Percentiles rank a stretch among this genome's conserved stretches.
Evolutionary conservation across 305 asterid species (phyloP).

Genomic region (Plantago rigida): DNA sequence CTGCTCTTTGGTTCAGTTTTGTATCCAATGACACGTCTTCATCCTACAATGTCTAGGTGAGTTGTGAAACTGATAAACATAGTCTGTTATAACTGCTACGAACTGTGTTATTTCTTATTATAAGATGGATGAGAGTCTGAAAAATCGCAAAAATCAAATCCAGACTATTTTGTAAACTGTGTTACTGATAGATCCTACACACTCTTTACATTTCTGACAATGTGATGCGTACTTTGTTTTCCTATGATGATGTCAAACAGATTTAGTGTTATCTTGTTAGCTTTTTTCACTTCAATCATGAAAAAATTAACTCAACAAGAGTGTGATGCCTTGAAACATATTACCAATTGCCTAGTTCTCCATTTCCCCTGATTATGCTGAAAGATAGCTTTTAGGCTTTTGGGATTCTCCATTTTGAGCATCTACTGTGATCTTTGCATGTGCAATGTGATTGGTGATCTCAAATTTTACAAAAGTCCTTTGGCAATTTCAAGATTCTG

Average conservation of each 20-base stretch:
- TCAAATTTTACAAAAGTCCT: background rate
- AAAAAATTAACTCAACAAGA: background rate
- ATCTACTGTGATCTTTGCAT: too few relatives aligned
- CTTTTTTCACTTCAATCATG: background rate
- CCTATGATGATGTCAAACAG: background rate
- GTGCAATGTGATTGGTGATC: background rate
- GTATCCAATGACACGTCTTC: constrained; percentile 95
- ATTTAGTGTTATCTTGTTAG: background rate
- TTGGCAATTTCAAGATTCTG: background rate
- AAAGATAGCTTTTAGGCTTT: too few relatives aligned
- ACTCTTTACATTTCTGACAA: background rate
- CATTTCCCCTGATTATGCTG: too few relatives aligned
- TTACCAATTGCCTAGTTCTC: too few relatives aligned
- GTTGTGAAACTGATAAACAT: constrained; percentile 22
- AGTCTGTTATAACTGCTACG: background rate
- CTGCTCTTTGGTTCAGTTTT: constrained; percentile 80
- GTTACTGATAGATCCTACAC: background rate
- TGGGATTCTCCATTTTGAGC: too few relatives aligned
- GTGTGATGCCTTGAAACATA: background rate
- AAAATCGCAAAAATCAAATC: background rate
- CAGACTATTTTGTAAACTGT: background rate
- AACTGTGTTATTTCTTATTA: constrained; percentile 8
- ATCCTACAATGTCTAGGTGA: constrained; percentile 76
- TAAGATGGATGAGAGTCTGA: background rate
- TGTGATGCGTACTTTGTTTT: background rate